Evolutionary conservation across 2,329 filamentous ascomycete genomes (phyloP).

Genomic region (Eurotiales sp.): DNA sequence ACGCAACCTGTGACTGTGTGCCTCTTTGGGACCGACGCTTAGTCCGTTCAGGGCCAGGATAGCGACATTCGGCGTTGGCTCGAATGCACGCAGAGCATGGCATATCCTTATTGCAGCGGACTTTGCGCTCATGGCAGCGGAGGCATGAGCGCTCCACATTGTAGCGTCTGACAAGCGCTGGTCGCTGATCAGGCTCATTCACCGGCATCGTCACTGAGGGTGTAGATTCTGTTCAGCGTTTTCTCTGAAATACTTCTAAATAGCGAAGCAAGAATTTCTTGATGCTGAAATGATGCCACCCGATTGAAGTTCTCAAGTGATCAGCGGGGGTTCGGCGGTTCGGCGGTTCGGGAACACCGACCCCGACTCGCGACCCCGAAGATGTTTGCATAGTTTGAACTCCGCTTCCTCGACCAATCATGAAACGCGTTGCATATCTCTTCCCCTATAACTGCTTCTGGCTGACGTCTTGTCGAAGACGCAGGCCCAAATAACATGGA

Average conservation of each 20-base stretch:
- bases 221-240: neutral
- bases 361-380: neutral
- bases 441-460: no score
- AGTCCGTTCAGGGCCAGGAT: conserved; percentile 15
- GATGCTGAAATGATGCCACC: no score
- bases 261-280: no score
- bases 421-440: no score
- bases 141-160: conserved; percentile 19
- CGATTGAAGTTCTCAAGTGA: no score
- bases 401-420: neutral
- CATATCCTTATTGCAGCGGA: conserved; percentile 15
- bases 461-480: no score
- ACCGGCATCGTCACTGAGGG: neutral
- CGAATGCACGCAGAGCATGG: conserved; percentile 18
- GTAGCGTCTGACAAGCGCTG: conserved; percentile 9
- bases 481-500: no score
- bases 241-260: no score
- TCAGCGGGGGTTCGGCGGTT: neutral
- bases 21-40: conserved; percentile 15
- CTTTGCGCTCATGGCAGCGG: conserved; percentile 20
- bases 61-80: conserved; percentile 13
- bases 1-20: conserved; percentile 6
- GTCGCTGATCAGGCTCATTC: neutral
- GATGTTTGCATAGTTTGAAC: neutral
- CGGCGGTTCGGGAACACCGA: no score